Conservation (phyloP, 2,329 filamentous ascomycete genomes). For the Cytospora leucostoma region DNA sequence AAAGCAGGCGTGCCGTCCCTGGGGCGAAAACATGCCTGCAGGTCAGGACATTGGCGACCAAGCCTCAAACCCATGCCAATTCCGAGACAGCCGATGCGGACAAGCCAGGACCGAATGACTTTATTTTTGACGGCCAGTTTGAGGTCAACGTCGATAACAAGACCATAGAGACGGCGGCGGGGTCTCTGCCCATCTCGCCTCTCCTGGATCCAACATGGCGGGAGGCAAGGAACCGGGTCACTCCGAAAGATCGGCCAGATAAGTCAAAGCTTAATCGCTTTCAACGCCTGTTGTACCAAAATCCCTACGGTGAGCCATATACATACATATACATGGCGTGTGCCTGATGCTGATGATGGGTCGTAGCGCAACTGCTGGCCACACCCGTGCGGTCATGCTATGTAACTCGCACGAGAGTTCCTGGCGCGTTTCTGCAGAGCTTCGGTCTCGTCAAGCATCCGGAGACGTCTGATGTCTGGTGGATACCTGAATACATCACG, state of each 20-base stretch:
- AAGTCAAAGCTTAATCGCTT: slow-evolving; percentile 44
- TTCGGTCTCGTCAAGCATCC: slow-evolving; percentile 61
- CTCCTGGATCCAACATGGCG: slow-evolving; percentile 55
- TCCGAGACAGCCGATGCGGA: background rate
- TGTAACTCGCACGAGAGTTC: slow-evolving; percentile 51
- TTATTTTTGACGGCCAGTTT: slow-evolving; percentile 19
- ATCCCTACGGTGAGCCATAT: slow-evolving; percentile 60
- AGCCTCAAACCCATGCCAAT: background rate
- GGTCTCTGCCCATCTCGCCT: slow-evolving; percentile 55
- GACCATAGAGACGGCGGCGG: slow-evolving; percentile 47
- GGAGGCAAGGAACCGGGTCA: slow-evolving; percentile 46
- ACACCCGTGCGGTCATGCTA: slow-evolving; percentile 60
- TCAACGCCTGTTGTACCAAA: slow-evolving; percentile 59
- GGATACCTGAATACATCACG: slow-evolving; percentile 46
- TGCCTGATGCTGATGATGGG: slow-evolving; percentile 6
- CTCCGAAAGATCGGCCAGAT: slow-evolving; percentile 38
- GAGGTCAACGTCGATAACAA: slow-evolving; percentile 44
- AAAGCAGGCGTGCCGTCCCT: slow-evolving; percentile 4
- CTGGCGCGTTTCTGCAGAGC: slow-evolving; percentile 63
- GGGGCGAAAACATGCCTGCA: background rate
- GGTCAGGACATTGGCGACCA: slow-evolving; percentile 14
- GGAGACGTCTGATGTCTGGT: slow-evolving; percentile 54
- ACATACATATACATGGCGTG: background rate
- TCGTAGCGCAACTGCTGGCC: slow-evolving; percentile 61
- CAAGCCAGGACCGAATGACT: background rate